Conservation (phyloP, 257 asterid genomes). For the Primulina eburnea region DNA sequence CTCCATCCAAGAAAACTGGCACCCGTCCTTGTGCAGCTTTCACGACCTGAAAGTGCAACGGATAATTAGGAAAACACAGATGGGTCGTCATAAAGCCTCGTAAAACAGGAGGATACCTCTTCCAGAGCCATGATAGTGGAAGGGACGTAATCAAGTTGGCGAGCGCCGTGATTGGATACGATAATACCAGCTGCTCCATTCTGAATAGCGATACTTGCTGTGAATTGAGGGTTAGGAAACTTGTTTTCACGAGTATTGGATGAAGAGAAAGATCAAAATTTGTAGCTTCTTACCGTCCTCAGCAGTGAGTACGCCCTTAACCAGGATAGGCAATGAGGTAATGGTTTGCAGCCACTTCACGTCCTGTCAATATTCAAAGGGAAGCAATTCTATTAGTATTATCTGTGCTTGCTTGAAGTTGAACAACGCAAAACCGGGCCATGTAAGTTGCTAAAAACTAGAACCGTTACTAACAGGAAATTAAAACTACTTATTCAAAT, state of each 20-base stretch:
- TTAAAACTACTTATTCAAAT: neutral
- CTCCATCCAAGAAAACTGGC: conserved; percentile 96
- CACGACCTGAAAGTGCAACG: conserved; percentile 56
- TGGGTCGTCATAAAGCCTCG: neutral
- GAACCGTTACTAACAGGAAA: neutral
- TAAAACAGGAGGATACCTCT: conserved; percentile 46
- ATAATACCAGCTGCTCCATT: conserved; percentile 89
- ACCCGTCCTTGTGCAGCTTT: conserved; percentile 90
- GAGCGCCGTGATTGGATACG: conserved; percentile 95
- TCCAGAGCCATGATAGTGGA: conserved; percentile 83
- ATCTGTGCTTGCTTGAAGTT: neutral
- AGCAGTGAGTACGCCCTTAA: conserved; percentile 93
- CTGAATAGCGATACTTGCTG: conserved; percentile 86
- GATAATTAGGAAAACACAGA: neutral
- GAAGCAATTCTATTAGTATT: conserved; percentile 6
- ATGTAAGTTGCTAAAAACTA: neutral
- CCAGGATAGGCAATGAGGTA: conserved; percentile 87
- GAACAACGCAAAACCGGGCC: neutral
- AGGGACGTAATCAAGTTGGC: conserved; percentile 94
- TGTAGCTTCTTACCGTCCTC: conserved; percentile 64
- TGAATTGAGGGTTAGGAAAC: conserved; percentile 15
- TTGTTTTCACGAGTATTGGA: conserved; percentile 8
- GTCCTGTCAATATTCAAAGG: conserved; percentile 51
- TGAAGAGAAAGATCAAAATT: conserved; percentile 7
- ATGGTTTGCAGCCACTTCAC: conserved; percentile 96